Evolutionary conservation across 2,329 filamentous ascomycete genomes (phyloP).

Genomic region (Penicillium crustosum): DNA sequence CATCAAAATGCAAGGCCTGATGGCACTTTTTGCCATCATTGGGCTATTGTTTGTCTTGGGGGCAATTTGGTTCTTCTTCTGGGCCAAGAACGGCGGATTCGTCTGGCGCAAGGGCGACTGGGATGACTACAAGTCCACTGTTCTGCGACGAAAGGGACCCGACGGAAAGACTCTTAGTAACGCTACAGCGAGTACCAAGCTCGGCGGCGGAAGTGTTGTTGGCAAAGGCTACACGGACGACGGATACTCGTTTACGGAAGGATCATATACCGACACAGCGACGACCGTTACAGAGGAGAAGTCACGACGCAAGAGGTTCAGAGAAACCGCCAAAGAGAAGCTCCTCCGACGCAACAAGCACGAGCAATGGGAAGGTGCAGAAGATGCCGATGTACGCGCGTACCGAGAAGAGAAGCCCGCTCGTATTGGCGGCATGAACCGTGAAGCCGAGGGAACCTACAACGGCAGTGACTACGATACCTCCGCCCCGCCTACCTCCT

Average conservation of each 20-base stretch:
- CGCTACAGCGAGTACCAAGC: conserved; percentile 75
- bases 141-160: conserved; percentile 81
- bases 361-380: conserved; percentile 60
- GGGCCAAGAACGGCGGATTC: conserved; percentile 95
- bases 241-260: conserved; percentile 51
- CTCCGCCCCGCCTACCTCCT: conserved; percentile 60
- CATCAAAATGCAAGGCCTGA: conserved; percentile 62
- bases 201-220: conserved; percentile 82
- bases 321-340: conserved; percentile 39
- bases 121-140: conserved; percentile 98
- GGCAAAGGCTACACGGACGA: conserved; percentile 65
- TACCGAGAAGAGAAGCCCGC: conserved; percentile 88
- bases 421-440: conserved; percentile 85
- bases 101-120: conserved; percentile 82
- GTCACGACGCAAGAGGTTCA: conserved; percentile 32
- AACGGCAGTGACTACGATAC: conserved; percentile 71
- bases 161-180: conserved; percentile 83
- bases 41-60: conserved; percentile 72
- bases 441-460: conserved; percentile 76
- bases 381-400: conserved; percentile 68
- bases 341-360: conserved; percentile 41
- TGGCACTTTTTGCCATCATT: conserved; percentile 82
- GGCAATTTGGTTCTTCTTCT: conserved; percentile 97
- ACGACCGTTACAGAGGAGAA: conserved; percentile 43
- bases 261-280: conserved; percentile 42